Conservation (phyloP, 169 alveolate genomes). For the Eimeria acervulina region DNA sequence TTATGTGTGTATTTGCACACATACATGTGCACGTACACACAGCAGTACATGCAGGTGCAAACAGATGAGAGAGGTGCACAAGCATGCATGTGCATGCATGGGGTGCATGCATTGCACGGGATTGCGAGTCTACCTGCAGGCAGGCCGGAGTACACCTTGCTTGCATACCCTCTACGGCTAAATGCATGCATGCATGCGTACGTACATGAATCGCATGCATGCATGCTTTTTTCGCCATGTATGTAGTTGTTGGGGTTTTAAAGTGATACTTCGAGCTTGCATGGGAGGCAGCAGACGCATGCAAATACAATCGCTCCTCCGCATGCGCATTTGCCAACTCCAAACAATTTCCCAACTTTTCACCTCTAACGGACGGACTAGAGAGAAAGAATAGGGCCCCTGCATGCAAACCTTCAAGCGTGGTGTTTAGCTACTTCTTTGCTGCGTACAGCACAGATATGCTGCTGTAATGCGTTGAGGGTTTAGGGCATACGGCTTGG, state of each 20-base stretch:
- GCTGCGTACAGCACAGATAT: not conserved
- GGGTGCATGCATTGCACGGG: not conserved
- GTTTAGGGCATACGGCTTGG: not conserved
- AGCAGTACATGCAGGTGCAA: not conserved
- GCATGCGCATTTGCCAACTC: conserved; percentile 1
- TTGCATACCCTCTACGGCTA: not conserved
- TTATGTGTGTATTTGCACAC: not conserved
- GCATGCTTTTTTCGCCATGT: too few species aligned
- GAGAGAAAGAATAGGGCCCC: not conserved
- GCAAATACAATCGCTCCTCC: not conserved
- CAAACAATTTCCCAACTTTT: not conserved
- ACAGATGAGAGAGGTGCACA: not conserved
- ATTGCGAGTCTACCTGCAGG: not conserved
- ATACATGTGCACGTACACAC: not conserved
- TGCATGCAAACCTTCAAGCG: not conserved
- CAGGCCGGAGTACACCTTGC: not conserved
- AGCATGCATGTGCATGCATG: not conserved
- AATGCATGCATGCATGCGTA: not conserved
- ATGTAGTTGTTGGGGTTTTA: not conserved
- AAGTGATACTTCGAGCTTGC: not conserved
- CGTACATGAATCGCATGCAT: too few species aligned
- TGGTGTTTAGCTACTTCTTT: not conserved
- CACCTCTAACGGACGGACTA: too few species aligned
- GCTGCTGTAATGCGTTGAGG: not conserved
- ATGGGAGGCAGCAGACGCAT: not conserved